Evolutionary conservation across 345 rosid species (phyloP), one percentile per base, ranked within the genome.

Genomic region (Carallia brachiata): DNA sequence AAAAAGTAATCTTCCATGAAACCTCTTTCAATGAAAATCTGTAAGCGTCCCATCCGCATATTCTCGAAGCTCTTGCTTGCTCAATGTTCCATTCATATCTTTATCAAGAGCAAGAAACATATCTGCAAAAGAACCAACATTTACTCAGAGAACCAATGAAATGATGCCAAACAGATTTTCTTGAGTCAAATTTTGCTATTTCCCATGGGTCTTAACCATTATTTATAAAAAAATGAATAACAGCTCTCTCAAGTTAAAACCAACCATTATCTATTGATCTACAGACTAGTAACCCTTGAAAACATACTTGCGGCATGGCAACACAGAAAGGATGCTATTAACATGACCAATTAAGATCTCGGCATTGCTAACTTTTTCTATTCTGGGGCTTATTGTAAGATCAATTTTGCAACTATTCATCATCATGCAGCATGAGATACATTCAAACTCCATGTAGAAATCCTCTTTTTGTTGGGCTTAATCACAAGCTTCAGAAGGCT

Each of bases 1-100:
- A 4, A 28, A 27, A 52, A 4, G 6, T 4, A 39, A 52, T n/a
- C 2, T 6, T 18, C 37, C 58, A 17, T 40, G 68, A 30, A 80
- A 95, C 99, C 99, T 83, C 98, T 87, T 82, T 95, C 99, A 44
- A 95, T 79, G 77, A 90, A 96, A 68, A 96, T 89, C 97, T 27
- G 98, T 96, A 65, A 96, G 80, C 28, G 99, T 89, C 61, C 99
- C 97, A 73, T 96, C 99, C 0, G 98, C 98, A 79, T 96, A 96
- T 76, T 96, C 98, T 78, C 75, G 84, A 70, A 96, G 97, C 83
- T 96, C 98, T 79, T 85, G 97, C 86, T 96, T 96, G 87, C 97
- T 83, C 80, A 92, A 79, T 13, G 99, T 82, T 70, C 97, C 98
- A 77, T 89, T 92, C 81, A 78, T 82, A 88, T 92, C 98, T 77